Evolutionary conservation across 2,329 filamentous ascomycete genomes (phyloP).

Genomic region (Diplodia corticola): DNA sequence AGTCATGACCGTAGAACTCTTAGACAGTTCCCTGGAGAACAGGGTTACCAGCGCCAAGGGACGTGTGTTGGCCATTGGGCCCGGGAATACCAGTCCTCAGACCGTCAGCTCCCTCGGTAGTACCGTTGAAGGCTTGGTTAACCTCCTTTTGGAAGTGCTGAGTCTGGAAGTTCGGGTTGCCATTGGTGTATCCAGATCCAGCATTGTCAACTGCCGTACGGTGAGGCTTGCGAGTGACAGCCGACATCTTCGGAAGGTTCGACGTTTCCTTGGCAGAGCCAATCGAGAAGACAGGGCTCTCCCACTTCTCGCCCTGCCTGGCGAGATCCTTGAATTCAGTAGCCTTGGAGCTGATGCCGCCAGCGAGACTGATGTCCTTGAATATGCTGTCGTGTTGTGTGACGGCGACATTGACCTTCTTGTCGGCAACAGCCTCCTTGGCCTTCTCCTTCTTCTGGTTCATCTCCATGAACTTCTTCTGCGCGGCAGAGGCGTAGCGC

Average conservation of each 20-base stretch:
- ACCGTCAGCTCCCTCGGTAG: conserved; percentile 10
- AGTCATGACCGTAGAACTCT: background rate
- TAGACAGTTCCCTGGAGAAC: conserved; percentile 44
- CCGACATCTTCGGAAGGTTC: conserved; percentile 62
- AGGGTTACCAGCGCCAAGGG: conserved; percentile 46
- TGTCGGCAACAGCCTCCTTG: conserved; percentile 55
- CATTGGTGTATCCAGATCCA: conserved; percentile 27
- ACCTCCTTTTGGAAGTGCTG: conserved; percentile 49
- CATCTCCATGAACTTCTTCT: conserved; percentile 71
- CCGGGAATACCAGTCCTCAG: background rate
- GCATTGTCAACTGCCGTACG: conserved; percentile 42
- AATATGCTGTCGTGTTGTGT: conserved; percentile 91
- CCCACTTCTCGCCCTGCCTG: conserved; percentile 86
- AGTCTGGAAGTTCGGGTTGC: conserved; percentile 12
- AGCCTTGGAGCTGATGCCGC: conserved; percentile 88
- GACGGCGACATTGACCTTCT: conserved; percentile 77
- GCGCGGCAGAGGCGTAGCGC: conserved; percentile 74
- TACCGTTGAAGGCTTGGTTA: conserved; percentile 43
- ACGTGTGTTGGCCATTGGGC: conserved; percentile 35
- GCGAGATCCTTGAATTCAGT: conserved; percentile 91
- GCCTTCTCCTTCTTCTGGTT: conserved; percentile 72
- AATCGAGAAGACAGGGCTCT: conserved; percentile 89
- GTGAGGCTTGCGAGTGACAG: conserved; percentile 62
- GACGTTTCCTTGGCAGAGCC: conserved; percentile 72
- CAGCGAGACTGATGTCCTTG: conserved; percentile 80